Evolutionary conservation across 306 rosid species (phyloP).

Genomic region (Acacia acuminata): DNA sequence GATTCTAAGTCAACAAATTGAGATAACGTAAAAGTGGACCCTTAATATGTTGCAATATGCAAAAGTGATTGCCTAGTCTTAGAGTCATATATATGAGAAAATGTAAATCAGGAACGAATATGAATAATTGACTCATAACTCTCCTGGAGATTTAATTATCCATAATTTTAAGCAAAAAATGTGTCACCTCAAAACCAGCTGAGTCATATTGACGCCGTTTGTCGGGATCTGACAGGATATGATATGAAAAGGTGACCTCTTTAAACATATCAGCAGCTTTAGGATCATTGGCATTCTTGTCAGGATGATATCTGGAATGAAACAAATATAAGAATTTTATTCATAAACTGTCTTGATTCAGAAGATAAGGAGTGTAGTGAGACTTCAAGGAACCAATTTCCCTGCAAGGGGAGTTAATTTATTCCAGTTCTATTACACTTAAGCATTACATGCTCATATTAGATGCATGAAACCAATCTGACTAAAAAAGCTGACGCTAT

Average conservation of each 20-base stretch:
- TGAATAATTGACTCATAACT: neutral
- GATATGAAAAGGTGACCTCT: slow-evolving; percentile 93
- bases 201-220: slow-evolving; percentile 88
- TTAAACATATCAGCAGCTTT: slow-evolving; percentile 93
- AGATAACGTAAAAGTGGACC: neutral
- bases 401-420: slow-evolving; percentile 1
- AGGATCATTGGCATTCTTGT: slow-evolving; percentile 98
- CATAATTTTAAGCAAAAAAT: slow-evolving; percentile 16
- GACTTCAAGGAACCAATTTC: slow-evolving; percentile 9
- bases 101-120: slow-evolving; percentile 14
- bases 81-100: slow-evolving; percentile 1
- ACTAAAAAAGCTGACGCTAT: slow-evolving; percentile 16
- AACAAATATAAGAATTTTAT: slow-evolving; percentile 22
- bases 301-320: slow-evolving; percentile 90
- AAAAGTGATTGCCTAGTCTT: neutral
- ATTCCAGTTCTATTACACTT: slow-evolving; percentile 24
- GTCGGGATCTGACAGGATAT: slow-evolving; percentile 84
- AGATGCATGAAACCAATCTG: slow-evolving; percentile 25
- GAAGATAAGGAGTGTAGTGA: slow-evolving; percentile 30
- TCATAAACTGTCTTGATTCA: slow-evolving; percentile 16
- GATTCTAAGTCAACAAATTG: slow-evolving; percentile 5
- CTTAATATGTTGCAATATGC: slow-evolving; percentile 6
- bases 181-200: slow-evolving; percentile 93
- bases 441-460: neutral
- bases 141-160: slow-evolving; percentile 29